phyloP scores from a whole-genome alignment of 2,329 filamentous ascomycete genomes.

The Capronia americana region DNA sequence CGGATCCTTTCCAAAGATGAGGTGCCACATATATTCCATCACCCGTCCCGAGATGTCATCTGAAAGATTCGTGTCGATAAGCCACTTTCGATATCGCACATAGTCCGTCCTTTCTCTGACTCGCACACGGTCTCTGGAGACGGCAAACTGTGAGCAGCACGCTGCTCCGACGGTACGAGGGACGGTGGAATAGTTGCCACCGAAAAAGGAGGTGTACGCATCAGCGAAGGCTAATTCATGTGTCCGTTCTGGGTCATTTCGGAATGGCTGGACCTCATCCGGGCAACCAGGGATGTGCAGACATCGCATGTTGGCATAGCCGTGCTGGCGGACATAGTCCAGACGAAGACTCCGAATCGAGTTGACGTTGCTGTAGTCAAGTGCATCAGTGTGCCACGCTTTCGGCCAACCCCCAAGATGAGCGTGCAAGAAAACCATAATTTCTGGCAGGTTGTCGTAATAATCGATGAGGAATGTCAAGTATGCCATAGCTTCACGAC shows the following conservation, averaged over 20 bases:
- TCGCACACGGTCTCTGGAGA: conserved; percentile 63
- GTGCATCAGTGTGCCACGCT: conserved; percentile 62
- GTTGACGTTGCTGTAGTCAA: conserved; percentile 61
- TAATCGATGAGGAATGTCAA: conserved; percentile 56
- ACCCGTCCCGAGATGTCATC: conserved; percentile 65
- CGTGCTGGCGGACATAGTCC: conserved; percentile 58
- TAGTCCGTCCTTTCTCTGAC: conserved; percentile 61
- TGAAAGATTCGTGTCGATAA: conserved; percentile 60
- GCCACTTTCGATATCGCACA: conserved; percentile 65
- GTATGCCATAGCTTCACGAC: conserved; percentile 56
- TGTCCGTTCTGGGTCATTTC: conserved; percentile 43
- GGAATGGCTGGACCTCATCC: conserved; percentile 26
- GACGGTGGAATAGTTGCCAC: conserved; percentile 38
- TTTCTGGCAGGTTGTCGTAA: conserved; percentile 51
- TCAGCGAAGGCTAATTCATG: conserved; percentile 48
- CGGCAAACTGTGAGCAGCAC: conserved; percentile 69
- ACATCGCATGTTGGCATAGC: conserved; percentile 68
- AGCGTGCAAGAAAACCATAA: conserved; percentile 55
- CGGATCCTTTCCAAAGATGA: conserved; percentile 55
- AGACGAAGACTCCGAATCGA: conserved; percentile 58
- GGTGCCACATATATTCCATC: conserved; percentile 70
- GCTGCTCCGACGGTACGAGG: conserved; percentile 39
- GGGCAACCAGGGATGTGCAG: conserved; percentile 63
- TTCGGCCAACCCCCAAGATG: conserved; percentile 43
- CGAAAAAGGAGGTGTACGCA: conserved; percentile 48